Evolutionary conservation across 495 filamentous ascomycete species (phyloP).

Genomic region (Sphaerosporella brunnea): DNA sequence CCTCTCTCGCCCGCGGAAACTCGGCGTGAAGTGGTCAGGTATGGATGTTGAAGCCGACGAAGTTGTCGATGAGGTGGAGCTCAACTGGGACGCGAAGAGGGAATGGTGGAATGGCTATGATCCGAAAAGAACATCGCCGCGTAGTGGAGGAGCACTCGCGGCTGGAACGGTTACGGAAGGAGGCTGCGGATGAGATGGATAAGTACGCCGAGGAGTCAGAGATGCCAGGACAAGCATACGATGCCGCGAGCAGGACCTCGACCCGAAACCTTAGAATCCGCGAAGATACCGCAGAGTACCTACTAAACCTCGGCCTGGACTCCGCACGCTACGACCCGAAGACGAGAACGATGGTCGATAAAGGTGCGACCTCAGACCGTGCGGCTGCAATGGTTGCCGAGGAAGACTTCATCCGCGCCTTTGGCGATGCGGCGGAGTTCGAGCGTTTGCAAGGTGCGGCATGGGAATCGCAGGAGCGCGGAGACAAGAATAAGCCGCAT

Average conservation of each 20-base stretch:
- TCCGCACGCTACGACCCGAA: conserved; percentile 98
- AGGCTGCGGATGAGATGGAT: conserved; percentile 30
- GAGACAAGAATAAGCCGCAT: conserved; percentile 56
- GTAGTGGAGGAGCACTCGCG: conserved; percentile 79
- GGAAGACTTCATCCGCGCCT: conserved; percentile 77
- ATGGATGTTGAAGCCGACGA: conserved; percentile 88
- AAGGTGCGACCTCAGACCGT: conserved; percentile 63
- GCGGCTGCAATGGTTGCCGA: conserved; percentile 85
- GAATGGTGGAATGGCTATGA: conserved; percentile 97
- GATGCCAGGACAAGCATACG: conserved; percentile 78
- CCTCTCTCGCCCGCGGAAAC: conserved; percentile 69
- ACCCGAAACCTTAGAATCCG: conserved; percentile 78
- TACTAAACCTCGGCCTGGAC: conserved; percentile 84
- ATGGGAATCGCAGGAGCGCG: conserved; percentile 82
- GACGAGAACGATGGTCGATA: conserved; percentile 82
- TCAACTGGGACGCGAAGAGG: conserved; percentile 96
- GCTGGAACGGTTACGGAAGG: conserved; percentile 60
- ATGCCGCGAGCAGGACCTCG: conserved; percentile 29
- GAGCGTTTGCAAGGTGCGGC: conserved; percentile 76
- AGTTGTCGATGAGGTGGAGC: conserved; percentile 56
- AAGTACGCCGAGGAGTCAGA: conserved; percentile 93
- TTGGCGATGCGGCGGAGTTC: conserved; percentile 89
- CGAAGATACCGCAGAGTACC: conserved; percentile 93
- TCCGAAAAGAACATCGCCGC: conserved; percentile 58
- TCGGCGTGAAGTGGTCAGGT: conserved; percentile 83